A percentile compares a stretch with the other conserved stretches of the same genome.
These are phyloP conservation scores for Irpex sp. DNA, from an alignment of 1,284 basidiomycete species.

Conservation along the genomic window DNA sequence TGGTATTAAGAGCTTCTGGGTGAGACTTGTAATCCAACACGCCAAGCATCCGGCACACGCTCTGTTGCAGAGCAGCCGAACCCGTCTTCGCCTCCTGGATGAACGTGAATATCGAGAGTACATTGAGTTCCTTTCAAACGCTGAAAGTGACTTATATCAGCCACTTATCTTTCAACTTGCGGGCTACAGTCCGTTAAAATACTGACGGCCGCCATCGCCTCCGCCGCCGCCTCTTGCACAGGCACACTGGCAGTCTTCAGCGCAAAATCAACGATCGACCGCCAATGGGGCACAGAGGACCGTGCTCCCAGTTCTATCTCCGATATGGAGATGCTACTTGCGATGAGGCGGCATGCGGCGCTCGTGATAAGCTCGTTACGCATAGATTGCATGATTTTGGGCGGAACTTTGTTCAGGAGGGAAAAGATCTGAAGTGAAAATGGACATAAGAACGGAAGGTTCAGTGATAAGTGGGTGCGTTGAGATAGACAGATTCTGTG, in stretches of 20 bases:
- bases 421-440: constrained; percentile 49
- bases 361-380: constrained; percentile 75
- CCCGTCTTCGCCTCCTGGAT: constrained; percentile 62
- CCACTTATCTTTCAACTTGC: constrained; percentile 68
- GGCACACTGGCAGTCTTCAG: constrained; percentile 62
- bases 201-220: constrained; percentile 65
- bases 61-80: constrained; percentile 65
- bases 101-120: constrained; percentile 41
- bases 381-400: constrained; percentile 57
- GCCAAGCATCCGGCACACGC: constrained; percentile 75
- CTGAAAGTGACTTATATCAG: constrained; percentile 1
- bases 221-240: constrained; percentile 76
- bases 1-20: constrained; percentile 47
- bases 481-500: not conserved
- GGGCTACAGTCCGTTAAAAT: constrained; percentile 58
- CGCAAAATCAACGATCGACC: constrained; percentile 65
- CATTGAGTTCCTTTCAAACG: not conserved
- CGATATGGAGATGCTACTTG: constrained; percentile 53
- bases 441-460: constrained; percentile 1
- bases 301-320: constrained; percentile 44
- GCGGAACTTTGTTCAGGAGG: constrained; percentile 50
- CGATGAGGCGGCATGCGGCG: constrained; percentile 74
- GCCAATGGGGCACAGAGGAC: constrained; percentile 57
- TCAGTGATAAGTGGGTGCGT: not conserved
- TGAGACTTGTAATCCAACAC: constrained; percentile 61